Conservation (phyloP, 345 rosid genomes). For the Anacardium occidentale region DNA sequence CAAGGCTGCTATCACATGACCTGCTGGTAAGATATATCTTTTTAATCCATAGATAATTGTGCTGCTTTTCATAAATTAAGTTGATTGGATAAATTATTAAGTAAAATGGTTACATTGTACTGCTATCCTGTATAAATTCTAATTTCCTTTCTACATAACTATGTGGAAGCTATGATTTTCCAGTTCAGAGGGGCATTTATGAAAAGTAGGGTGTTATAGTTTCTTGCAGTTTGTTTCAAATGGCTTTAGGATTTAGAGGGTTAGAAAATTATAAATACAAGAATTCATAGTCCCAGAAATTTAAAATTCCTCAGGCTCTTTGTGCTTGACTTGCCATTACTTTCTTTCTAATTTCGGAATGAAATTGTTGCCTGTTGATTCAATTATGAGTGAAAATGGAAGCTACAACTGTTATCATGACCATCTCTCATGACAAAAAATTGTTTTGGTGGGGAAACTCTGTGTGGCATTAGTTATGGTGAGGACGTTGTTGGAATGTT, state of each 20-base stretch:
- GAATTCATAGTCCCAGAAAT: not conserved
- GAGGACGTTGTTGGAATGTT: not conserved
- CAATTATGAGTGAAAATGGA: too few species aligned
- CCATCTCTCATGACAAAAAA: too few species aligned
- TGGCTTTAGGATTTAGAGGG: not conserved
- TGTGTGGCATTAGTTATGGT: not conserved
- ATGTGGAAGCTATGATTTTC: not conserved
- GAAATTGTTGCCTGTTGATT: too few species aligned
- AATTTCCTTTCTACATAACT: not conserved
- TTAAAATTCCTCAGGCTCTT: too few species aligned
- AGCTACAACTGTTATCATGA: too few species aligned
- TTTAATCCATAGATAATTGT: constrained; percentile 1
- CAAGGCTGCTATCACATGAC: constrained; percentile 98
- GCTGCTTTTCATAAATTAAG: not conserved
- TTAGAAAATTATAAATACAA: not conserved
- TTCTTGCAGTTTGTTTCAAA: not conserved
- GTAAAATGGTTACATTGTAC: not conserved
- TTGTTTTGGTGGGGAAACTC: not conserved
- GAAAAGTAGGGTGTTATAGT: not conserved
- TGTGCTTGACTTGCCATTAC: too few species aligned
- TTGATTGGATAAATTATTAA: not conserved
- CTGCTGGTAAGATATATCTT: constrained; percentile 60
- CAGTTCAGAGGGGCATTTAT: not conserved
- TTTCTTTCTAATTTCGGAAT: too few species aligned
- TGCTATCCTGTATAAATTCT: not conserved